Evolutionary conservation across 768 basidiomycete genomes (phyloP).

Genomic region (Lactifluus echinatus): DNA sequence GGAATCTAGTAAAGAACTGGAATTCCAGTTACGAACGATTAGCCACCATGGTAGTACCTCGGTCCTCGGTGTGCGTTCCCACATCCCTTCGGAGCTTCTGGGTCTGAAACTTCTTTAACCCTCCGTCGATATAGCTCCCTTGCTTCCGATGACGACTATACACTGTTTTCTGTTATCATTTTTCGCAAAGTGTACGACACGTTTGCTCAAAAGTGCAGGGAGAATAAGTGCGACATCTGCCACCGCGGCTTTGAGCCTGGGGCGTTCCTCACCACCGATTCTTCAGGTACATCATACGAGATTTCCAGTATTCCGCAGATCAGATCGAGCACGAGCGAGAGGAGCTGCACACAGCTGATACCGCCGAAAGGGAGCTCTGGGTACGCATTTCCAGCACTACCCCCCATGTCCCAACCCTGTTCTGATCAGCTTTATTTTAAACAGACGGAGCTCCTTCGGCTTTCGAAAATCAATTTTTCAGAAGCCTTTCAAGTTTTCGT

Average conservation of each 20-base stretch:
- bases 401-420: not conserved
- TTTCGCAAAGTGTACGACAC: conserved; percentile 91
- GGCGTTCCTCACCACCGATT: conserved; percentile 7
- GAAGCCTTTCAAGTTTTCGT: conserved; percentile 93
- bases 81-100: not conserved
- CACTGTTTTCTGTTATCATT: conserved; percentile 74
- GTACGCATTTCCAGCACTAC: conserved; percentile 36
- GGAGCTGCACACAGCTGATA: conserved; percentile 70
- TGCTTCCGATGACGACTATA: conserved; percentile 81
- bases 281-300: conserved; percentile 83
- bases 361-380: conserved; percentile 95
- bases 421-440: not conserved
- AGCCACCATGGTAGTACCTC: conserved; percentile 83
- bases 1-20: conserved; percentile 84
- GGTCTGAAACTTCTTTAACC: conserved; percentile 7
- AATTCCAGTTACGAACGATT: conserved; percentile 81
- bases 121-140: conserved; percentile 47
- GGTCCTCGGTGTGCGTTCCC: conserved; percentile 68
- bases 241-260: not conserved
- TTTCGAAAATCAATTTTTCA: conserved; percentile 93
- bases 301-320: conserved; percentile 84
- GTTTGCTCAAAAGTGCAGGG: conserved; percentile 88
- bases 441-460: conserved; percentile 88
- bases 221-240: conserved; percentile 65
- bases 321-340: conserved; percentile 71